Conservation (phyloP, 805 yeast species). For the Phaffomyces antillensis region DNA sequence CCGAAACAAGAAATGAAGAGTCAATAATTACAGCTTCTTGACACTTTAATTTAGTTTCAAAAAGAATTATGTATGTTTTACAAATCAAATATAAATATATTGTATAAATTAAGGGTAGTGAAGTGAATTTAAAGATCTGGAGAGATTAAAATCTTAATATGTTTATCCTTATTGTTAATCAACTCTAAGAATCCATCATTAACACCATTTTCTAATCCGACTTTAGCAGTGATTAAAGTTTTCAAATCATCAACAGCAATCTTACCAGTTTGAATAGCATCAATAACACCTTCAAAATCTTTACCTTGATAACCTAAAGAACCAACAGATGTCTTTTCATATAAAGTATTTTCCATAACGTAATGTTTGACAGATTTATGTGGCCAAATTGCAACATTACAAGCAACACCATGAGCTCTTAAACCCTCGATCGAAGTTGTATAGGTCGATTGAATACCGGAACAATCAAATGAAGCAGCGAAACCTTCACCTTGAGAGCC, state of each 20-base stretch:
- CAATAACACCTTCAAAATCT: slow-evolving; percentile 38
- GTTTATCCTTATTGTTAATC: slow-evolving; percentile 35
- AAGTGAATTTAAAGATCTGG: slow-evolving; percentile 19
- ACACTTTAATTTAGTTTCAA: no score
- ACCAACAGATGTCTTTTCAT: slow-evolving; percentile 38
- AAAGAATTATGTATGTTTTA: no score
- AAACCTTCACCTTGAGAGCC: slow-evolving; percentile 39
- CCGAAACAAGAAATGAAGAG: no score
- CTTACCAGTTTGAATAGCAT: slow-evolving; percentile 31
- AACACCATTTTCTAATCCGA: slow-evolving; percentile 33
- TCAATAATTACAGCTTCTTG: no score
- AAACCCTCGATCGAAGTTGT: slow-evolving; percentile 33
- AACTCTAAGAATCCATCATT: slow-evolving; percentile 36
- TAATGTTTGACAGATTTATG: slow-evolving; percentile 35
- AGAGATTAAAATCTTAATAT: slow-evolving; percentile 38
- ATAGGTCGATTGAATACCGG: slow-evolving; percentile 43
- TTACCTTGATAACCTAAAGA: slow-evolving; percentile 37
- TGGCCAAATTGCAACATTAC: slow-evolving; percentile 47
- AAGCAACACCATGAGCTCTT: slow-evolving; percentile 36
- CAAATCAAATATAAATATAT: no score
- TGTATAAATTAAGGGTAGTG: no score
- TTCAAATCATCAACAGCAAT: slow-evolving; percentile 30
- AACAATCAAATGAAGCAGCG: slow-evolving; percentile 46
- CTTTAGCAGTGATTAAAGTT: slow-evolving; percentile 33
- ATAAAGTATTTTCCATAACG: slow-evolving; percentile 38